Base-by-base conservation (phyloP, 495 filamentous ascomycete species). In the Podospora appendiculata region DNA sequence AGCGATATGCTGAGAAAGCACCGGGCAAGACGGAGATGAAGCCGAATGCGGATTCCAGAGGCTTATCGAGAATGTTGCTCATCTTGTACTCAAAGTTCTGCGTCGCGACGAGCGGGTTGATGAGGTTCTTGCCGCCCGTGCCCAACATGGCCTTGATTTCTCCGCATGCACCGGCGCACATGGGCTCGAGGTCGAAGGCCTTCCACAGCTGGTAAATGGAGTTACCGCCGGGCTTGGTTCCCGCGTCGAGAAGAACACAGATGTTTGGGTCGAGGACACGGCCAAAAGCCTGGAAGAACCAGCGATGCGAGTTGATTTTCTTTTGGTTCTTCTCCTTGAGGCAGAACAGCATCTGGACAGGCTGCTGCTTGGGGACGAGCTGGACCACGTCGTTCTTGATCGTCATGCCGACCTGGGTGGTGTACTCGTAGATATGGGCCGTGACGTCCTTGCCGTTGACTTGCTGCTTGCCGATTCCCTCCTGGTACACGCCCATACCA, bases 71-170 rank as follows among this genome's bases (percentile, higher is more conserved):
- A 62, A 99, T 99, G 67, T 99, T 99, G 69, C 89, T 95, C 81
- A 99, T 94, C 76, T 99, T 99, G 75, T 99, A 99, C 75, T 99
- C 94, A 62, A 99, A 99, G 61, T 99, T 99, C 68, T 99, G 94
- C 5, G 90, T 89, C 3, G 94, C 94, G 10, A 99, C 88, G 14
- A 99, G 78, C 0, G 94, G 94, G 57, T 97, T 99, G 56, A 96
- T 57, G 47, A 98, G 76, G 60, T 94, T 89, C 71, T 86, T 95
- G 54, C 89, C 89, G 51, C 85, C 85, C n/a, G 78, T 73, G 13
- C 83, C 88, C 72, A 96, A 76, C 91, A 97, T 96, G 53, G 94
- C 93, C 72, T 97, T 97, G 72, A 99, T 99, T 69, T 99, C 94
- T 70, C 94, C 94, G 68, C 94, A 97, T 54, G 94, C 94, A 48